phyloP scores from a whole-genome alignment of 345 rosid genomes.

The Eutrema japonicum region DNA sequence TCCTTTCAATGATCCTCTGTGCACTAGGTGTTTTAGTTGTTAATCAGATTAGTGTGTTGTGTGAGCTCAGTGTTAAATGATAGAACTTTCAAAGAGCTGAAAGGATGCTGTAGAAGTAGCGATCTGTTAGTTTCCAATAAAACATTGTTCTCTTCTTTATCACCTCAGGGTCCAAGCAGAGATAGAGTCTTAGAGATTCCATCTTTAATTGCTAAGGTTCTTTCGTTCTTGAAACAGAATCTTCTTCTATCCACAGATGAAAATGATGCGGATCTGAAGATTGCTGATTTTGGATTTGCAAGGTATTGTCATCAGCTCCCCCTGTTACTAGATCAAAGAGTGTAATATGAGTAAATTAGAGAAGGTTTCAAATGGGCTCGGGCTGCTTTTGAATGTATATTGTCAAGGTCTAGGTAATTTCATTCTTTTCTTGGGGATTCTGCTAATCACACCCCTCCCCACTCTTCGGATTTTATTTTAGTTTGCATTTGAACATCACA shows the following conservation, averaged over 20 bases:
- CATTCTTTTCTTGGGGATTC: slow-evolving; percentile 35
- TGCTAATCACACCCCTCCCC: slow-evolving; percentile 21
- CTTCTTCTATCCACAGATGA: slow-evolving; percentile 82
- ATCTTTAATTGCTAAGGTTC: slow-evolving; percentile 36
- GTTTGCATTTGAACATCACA: slow-evolving; percentile 22
- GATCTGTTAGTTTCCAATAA: neutral
- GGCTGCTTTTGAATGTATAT: slow-evolving; percentile 41
- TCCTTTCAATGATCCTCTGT: slow-evolving; percentile 1
- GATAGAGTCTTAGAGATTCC: slow-evolving; percentile 20
- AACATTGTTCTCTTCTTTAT: neutral
- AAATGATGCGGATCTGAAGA: slow-evolving; percentile 70
- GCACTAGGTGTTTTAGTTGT: slow-evolving; percentile 15
- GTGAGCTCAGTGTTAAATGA: neutral
- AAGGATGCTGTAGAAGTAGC: slow-evolving; percentile 3
- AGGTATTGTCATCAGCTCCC: slow-evolving; percentile 57
- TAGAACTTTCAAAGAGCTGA: neutral
- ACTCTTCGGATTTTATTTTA: slow-evolving; percentile 1
- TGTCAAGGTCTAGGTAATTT: slow-evolving; percentile 38
- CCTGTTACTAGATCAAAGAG: slow-evolving; percentile 44
- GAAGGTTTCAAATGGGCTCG: slow-evolving; percentile 44
- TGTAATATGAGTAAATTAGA: slow-evolving; percentile 40
- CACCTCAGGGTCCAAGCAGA: neutral
- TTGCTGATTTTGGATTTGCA: slow-evolving; percentile 99
- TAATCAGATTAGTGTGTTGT: neutral
- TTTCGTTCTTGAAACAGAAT: slow-evolving; percentile 65